A percentile compares a stretch with the other conserved stretches of the same genome.
phyloP scores from a whole-genome alignment of 2,329 filamentous ascomycete species.

The Mycosphaerella sp. region DNA sequence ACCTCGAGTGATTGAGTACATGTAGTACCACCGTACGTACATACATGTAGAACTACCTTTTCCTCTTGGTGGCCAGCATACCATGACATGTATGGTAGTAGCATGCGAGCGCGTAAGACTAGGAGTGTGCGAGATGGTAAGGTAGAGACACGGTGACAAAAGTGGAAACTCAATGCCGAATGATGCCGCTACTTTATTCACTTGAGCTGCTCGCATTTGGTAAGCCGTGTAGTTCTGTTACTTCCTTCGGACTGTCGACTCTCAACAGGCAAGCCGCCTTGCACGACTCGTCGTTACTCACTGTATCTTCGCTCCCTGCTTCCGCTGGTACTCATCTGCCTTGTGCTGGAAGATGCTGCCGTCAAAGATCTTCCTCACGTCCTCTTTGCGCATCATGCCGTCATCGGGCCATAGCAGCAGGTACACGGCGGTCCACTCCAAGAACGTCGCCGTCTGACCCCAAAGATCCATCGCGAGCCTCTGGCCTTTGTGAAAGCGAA shows the following conservation, averaged over 20 bases:
- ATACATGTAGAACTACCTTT: too few relatives aligned
- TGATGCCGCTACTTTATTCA: neutral
- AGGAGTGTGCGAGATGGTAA: too few relatives aligned
- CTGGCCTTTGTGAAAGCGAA: conserved; percentile 39
- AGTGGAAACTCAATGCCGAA: neutral
- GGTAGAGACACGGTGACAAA: too few relatives aligned
- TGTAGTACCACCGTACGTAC: too few relatives aligned
- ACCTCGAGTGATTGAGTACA: too few relatives aligned
- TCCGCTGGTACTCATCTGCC: conserved; percentile 32
- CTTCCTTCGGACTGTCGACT: neutral
- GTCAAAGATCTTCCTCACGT: conserved; percentile 49
- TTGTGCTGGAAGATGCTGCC: conserved; percentile 48
- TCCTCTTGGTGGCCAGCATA: too few relatives aligned
- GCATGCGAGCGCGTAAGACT: too few relatives aligned
- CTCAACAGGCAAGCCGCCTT: neutral
- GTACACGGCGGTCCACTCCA: conserved; percentile 48
- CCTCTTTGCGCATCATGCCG: conserved; percentile 53
- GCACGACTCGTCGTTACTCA: neutral
- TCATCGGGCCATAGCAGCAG: conserved; percentile 52
- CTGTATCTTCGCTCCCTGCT: conserved; percentile 7
- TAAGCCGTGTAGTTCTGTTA: too few relatives aligned
- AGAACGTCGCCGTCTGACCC: conserved; percentile 41
- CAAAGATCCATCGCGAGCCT: conserved; percentile 41
- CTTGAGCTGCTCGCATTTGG: neutral
- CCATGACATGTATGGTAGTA: too few relatives aligned